Percentiles rank a stretch among this genome's conserved stretches.
phyloP scores from a whole-genome alignment of 371 early-diverging fungal genomes.

The Rhizopus microsporus region DNA sequence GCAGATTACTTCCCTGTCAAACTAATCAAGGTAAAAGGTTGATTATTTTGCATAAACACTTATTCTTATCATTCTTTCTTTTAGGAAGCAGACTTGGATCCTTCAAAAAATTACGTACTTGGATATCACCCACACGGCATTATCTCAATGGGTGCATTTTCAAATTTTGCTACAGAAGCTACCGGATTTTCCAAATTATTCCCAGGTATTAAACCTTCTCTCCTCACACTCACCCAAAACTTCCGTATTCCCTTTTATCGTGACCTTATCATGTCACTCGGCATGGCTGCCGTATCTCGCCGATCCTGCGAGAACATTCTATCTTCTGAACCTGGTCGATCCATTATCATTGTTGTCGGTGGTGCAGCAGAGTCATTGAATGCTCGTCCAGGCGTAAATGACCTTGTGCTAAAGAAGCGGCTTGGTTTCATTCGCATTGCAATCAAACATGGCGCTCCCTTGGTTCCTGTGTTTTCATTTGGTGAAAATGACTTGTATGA shows the following conservation, averaged over 20 bases:
- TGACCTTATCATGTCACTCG: slow-evolving; percentile 69
- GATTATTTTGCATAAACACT: neutral
- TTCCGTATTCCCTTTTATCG: slow-evolving; percentile 78
- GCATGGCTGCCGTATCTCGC: slow-evolving; percentile 78
- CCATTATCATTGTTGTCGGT: slow-evolving; percentile 78
- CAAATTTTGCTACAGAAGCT: slow-evolving; percentile 80
- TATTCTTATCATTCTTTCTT: neutral
- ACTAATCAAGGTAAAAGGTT: slow-evolving; percentile 63
- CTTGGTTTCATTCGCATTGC: slow-evolving; percentile 85
- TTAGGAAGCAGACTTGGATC: slow-evolving; percentile 75
- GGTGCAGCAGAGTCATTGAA: slow-evolving; percentile 78
- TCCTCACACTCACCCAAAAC: slow-evolving; percentile 63
- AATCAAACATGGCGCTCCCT: slow-evolving; percentile 62
- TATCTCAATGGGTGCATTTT: slow-evolving; percentile 79
- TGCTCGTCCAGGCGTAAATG: slow-evolving; percentile 64
- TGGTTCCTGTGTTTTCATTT: slow-evolving; percentile 80
- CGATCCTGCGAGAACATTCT: slow-evolving; percentile 74
- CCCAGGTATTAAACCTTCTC: slow-evolving; percentile 66
- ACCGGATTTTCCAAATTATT: slow-evolving; percentile 65
- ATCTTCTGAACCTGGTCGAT: slow-evolving; percentile 73
- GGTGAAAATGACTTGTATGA: slow-evolving; percentile 85
- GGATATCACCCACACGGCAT: slow-evolving; percentile 88
- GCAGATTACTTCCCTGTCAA: slow-evolving; percentile 79
- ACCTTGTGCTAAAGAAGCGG: slow-evolving; percentile 71
- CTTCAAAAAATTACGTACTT: slow-evolving; percentile 73